Evolutionary conservation across 176 grass and related monocot species (phyloP), one percentile per base, ranked within the genome.

Genomic region (Olyra latifolia): DNA sequence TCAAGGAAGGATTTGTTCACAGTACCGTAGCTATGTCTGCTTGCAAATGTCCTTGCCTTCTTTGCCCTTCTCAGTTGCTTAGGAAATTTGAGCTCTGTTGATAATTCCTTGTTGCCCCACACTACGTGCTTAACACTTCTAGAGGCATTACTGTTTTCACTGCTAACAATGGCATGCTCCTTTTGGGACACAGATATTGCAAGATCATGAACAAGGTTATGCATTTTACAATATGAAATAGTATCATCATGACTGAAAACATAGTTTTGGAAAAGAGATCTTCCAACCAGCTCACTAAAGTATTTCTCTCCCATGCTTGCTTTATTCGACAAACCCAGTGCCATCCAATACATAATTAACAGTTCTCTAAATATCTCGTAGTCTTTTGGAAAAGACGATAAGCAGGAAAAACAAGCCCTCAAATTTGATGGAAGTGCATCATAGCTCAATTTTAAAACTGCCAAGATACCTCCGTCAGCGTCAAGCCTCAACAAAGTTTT

Each of bases 381-480:
- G 3, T 56, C 22, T 6, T 80, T 69, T 0, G 77, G 77, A 10
- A 80, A 80, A 8, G 22, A 20, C 1, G 49, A 80, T n/a, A 69
- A 7, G 4, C 62, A 14, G 17, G 15, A 0, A 29, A 80, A 69
- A 19, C 35, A 80, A 24, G 14, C 0, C 54, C 9, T 22, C 24
- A 79, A 49, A 67, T 79, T 14, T 1, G 47, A 2, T 23, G 77
- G 32, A 27, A 79, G 77, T 54, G 32, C 77, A 79, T 79, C 62
- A 42, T 79, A 79, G 52, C 76, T 78, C 35, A 78, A 16, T 14
- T 78, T 78, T 22, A 78, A 11, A 25, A 49, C 60, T 40, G 61
- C 4, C 0, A 66, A 23, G 4, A 65, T 52, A 38, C 2, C 43
- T 5, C 43, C 41, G n/a, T 13, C n/a, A n/a, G n/a, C n/a, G n/a